These are phyloP conservation scores for Termitomyces sp. DNA, from an alignment of 768 basidiomycete genomes.

Conservation along the genomic window DNA sequence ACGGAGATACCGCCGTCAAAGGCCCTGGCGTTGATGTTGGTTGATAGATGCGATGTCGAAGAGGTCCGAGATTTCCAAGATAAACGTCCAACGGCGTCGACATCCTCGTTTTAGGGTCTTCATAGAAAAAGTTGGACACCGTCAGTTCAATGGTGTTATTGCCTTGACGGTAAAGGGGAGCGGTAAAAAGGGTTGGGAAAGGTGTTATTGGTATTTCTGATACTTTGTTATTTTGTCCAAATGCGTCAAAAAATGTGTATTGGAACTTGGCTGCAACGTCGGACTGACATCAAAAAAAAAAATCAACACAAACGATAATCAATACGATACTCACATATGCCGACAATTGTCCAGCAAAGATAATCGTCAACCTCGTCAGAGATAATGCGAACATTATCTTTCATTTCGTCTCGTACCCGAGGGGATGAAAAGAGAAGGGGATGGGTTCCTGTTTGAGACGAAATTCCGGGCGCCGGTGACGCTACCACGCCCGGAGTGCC, in stretches of 20 bases:
- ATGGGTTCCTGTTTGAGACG: constrained; percentile 74
- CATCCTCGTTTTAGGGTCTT: constrained; percentile 56
- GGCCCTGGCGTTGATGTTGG: constrained; percentile 58
- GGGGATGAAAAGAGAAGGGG: constrained; percentile 76
- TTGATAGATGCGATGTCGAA: constrained; percentile 73
- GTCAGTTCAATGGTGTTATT: constrained; percentile 78
- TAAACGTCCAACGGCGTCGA: constrained; percentile 82
- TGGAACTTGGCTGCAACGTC: constrained; percentile 73
- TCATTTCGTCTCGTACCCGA: constrained; percentile 75
- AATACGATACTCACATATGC: constrained; percentile 64
- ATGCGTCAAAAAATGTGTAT: constrained; percentile 91
- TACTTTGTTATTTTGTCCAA: constrained; percentile 71
- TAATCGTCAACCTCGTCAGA: constrained; percentile 94
- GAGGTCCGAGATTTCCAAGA: constrained; percentile 84
- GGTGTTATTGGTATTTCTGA: constrained; percentile 83
- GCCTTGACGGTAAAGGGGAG: constrained; percentile 66
- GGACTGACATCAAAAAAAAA: not conserved
- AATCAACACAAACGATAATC: not conserved
- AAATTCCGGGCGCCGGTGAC: constrained; percentile 69
- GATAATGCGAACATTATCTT: constrained; percentile 68
- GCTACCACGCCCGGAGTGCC: constrained; percentile 65
- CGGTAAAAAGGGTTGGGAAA: constrained; percentile 80
- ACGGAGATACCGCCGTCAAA: constrained; percentile 56
- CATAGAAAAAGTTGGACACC: constrained; percentile 85
- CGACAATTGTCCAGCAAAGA: constrained; percentile 93